Conservation (phyloP, 441 rosid species). For the Sinapis alba region DNA sequence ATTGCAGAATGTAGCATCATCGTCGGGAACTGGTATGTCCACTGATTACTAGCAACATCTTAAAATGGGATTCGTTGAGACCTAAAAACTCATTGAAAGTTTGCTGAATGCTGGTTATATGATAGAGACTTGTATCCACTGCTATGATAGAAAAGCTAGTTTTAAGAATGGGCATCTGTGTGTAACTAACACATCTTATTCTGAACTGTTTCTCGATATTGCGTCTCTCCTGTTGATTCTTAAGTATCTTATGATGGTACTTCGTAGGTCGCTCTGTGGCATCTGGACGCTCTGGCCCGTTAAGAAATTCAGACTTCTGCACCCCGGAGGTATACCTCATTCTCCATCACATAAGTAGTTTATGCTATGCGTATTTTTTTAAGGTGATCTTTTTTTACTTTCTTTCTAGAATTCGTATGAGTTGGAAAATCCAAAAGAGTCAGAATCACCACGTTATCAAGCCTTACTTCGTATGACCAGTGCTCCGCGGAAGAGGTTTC, state of each 20-base stretch:
- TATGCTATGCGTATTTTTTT: slow-evolving; percentile 7
- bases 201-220: neutral
- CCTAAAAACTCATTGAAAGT: neutral
- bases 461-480: slow-evolving; percentile 95
- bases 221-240: neutral
- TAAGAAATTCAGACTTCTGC: slow-evolving; percentile 76
- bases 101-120: too few relatives aligned
- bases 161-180: neutral
- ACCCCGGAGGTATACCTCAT: slow-evolving; percentile 87
- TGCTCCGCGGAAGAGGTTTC: slow-evolving; percentile 92
- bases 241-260: slow-evolving; percentile 17
- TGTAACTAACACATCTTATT: neutral
- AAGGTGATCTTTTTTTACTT: slow-evolving; percentile 28
- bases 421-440: slow-evolving; percentile 85
- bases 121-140: neutral
- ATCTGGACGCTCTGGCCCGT: slow-evolving; percentile 48
- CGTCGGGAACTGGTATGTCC: slow-evolving; percentile 65
- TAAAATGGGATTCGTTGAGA: neutral
- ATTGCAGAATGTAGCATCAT: slow-evolving; percentile 66
- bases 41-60: slow-evolving; percentile 3
- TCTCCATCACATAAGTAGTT: slow-evolving; percentile 24
- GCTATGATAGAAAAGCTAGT: slow-evolving; percentile 3
- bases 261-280: slow-evolving; percentile 46
- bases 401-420: slow-evolving; percentile 56
- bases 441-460: slow-evolving; percentile 98